Conservation (phyloP, 768 basidiomycete genomes). For the Paxillus rubicundulus region DNA sequence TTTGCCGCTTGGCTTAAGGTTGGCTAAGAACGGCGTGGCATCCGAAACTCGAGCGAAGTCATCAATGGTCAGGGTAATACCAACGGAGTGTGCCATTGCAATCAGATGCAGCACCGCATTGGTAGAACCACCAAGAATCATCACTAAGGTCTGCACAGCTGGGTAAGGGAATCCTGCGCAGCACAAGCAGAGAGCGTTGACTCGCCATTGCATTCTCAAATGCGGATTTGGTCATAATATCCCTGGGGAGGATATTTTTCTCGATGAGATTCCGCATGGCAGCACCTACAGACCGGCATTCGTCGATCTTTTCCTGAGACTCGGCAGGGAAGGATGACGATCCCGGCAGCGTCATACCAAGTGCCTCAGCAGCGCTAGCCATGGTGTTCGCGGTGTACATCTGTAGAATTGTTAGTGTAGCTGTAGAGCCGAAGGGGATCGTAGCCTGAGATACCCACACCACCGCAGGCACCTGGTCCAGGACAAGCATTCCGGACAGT, state of each 20-base stretch:
- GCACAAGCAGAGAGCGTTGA: background rate
- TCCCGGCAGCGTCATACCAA: slow-evolving; percentile 96
- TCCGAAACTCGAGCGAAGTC: slow-evolving; percentile 96
- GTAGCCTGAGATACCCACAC: slow-evolving; percentile 54
- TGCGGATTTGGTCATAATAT: slow-evolving; percentile 95
- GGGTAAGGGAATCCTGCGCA: background rate
- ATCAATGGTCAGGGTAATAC: slow-evolving; percentile 82
- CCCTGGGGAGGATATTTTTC: slow-evolving; percentile 87
- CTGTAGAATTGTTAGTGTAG: slow-evolving; percentile 38
- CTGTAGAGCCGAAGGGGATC: background rate
- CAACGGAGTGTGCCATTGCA: slow-evolving; percentile 94
- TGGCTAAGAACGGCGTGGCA: slow-evolving; percentile 89
- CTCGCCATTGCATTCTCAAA: slow-evolving; percentile 97
- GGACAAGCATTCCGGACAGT: slow-evolving; percentile 93
- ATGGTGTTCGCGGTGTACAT: slow-evolving; percentile 99
- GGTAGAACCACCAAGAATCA: slow-evolving; percentile 97
- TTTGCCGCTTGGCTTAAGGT: slow-evolving; percentile 95
- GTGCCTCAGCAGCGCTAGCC: slow-evolving; percentile 91
- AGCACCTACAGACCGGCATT: slow-evolving; percentile 77
- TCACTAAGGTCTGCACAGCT: slow-evolving; percentile 73
- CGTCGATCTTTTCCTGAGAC: slow-evolving; percentile 81
- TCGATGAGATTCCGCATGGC: slow-evolving; percentile 87
- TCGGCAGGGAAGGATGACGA: slow-evolving; percentile 97
- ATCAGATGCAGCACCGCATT: slow-evolving; percentile 97
- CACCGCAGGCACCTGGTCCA: slow-evolving; percentile 97